Base-by-base conservation (phyloP, 78 protist genomes). In the Paulinella micropora region DNA sequence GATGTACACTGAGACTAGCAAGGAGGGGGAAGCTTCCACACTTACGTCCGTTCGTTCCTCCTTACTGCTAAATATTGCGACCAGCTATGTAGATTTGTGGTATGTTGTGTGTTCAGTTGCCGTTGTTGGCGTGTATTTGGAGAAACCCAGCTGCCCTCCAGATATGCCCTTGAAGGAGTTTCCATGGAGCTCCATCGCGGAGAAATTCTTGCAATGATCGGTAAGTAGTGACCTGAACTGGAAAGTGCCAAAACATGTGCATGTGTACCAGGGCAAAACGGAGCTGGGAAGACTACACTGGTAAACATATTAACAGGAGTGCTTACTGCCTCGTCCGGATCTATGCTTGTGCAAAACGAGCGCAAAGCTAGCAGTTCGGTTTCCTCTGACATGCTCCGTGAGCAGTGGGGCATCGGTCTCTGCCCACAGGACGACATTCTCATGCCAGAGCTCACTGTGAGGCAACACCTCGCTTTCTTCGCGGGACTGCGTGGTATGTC, bases 271-370 rank as follows among this genome's bases (percentile, higher is more conserved):
- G n/a, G 97, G 15, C 97, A 91, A 89, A 95, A 95, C 69, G 97
- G 96, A 9, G 95, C 97, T 0, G 97, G 95, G 2, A 95, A 95
- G 83, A 86, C 96, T 28, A 93, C 96, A 0, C 88, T 94, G 34
- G 89, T 94, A 77, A 15, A 67, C 23, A 91, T 97, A 91, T 86
- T 97, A 28, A 86, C 94, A 0, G 97, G 97, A 28, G 88, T 92
- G 69, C 69, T 51, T 73, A 31, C 81, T 32, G 94, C 97, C 0
- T 86, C 96, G 0, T 0, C 35, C 1, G 98, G 98, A 15, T 40
- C 34, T 23, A 28, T 64, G 23, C 77, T 64, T 64, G 77, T 15
- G 77, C 34, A 23, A 23, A 23, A 23, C 23, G 23, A 23, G 23
- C 34, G 77, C 15, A 23, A 23, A n/a, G n/a, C n/a, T n/a, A n/a